Evolutionary conservation across 2,329 filamentous ascomycete species (phyloP).

Genomic region (Balansia obtecta): DNA sequence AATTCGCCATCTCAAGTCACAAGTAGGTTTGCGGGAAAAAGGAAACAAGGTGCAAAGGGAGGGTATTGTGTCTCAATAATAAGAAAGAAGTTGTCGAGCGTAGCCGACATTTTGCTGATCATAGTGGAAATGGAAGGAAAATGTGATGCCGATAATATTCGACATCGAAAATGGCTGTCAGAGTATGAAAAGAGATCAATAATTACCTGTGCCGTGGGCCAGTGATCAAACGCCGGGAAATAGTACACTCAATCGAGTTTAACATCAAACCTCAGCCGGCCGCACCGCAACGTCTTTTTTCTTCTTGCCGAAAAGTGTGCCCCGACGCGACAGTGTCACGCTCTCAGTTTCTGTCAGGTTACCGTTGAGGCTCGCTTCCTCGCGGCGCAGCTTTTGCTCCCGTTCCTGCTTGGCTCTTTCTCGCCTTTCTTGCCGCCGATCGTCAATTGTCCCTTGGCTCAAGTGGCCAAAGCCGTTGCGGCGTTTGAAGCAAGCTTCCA

Average conservation of each 20-base stretch:
- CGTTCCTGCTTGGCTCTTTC: constrained; percentile 35
- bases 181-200: not conserved
- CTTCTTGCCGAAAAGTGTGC: constrained; percentile 33
- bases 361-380: constrained; percentile 16
- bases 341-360: constrained; percentile 19
- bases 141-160: not conserved
- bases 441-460: constrained; percentile 71
- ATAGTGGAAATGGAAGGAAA: not conserved
- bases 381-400: constrained; percentile 14
- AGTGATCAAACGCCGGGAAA: no score
- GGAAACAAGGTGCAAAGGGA: constrained; percentile 8
- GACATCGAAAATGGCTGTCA: not conserved
- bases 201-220: not conserved
- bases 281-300: constrained; percentile 19
- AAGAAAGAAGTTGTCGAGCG: not conserved
- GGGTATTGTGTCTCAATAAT: not conserved
- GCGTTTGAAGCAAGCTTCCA: constrained; percentile 73
- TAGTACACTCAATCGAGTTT: not conserved
- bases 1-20: not conserved
- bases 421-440: constrained; percentile 57
- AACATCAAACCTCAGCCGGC: constrained; percentile 8
- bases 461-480: constrained; percentile 71
- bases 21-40: constrained; percentile 3
- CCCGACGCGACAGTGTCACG: constrained; percentile 24
- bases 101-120: constrained; percentile 4